Conservation (phyloP, 129 eudicot genomes). For the Apium graveolens region DNA sequence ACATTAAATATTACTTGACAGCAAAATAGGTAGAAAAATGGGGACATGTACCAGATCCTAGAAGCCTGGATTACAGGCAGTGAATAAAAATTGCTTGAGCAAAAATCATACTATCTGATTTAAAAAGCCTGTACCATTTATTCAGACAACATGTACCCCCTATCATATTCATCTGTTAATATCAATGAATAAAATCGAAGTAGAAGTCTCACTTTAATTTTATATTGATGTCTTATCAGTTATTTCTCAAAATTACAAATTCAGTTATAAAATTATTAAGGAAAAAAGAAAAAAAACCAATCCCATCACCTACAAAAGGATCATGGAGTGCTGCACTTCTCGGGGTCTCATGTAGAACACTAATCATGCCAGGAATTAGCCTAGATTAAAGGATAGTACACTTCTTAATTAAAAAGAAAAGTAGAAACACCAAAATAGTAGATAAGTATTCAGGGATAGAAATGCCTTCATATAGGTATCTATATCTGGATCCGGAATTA, state of each 20-base stretch:
- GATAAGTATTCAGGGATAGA: neutral
- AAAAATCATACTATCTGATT: neutral
- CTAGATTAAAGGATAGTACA: neutral
- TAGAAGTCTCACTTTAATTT: neutral
- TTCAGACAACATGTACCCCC: neutral
- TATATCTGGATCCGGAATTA: constrained; percentile 48
- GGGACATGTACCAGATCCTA: neutral
- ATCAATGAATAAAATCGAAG: neutral
- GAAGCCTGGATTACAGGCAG: neutral
- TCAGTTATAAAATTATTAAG: neutral
- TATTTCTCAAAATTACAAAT: neutral
- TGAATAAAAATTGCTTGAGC: neutral
- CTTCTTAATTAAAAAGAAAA: neutral
- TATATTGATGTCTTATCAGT: neutral
- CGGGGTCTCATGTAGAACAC: neutral
- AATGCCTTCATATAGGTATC: constrained; percentile 57
- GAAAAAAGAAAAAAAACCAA: too few relatives aligned
- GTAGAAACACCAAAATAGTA: neutral
- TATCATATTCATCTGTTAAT: neutral
- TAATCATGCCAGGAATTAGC: neutral
- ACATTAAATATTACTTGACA: neutral
- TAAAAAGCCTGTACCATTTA: neutral
- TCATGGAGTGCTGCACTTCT: too few relatives aligned
- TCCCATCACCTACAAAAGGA: too few relatives aligned
- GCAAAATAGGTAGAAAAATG: neutral